Evolutionary conservation across 192 early-diverging fungal genomes (phyloP).

Genomic region (Coemansia umbellata): DNA sequence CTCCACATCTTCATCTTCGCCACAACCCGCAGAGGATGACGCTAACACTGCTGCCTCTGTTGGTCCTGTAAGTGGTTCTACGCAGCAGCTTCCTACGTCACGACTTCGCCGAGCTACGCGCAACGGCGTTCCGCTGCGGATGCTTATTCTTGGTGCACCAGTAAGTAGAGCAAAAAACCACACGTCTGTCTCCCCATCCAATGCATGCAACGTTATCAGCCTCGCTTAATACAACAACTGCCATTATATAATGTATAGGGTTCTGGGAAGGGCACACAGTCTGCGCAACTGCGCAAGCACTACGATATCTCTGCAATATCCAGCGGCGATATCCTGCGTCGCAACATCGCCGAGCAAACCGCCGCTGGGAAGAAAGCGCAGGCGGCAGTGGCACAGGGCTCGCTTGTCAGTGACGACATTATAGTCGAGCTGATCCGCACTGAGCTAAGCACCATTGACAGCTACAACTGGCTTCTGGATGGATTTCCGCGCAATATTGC

Average conservation of each 20-base stretch:
- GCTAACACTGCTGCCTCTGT: neutral
- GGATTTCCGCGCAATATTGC: slow-evolving; percentile 84
- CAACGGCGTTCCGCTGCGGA: slow-evolving; percentile 53
- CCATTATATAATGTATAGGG: no score
- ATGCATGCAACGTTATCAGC: no score
- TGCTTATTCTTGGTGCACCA: slow-evolving; percentile 71
- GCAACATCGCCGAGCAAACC: slow-evolving; percentile 70
- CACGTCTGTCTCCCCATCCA: no score
- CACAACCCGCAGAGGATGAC: slow-evolving; percentile 1
- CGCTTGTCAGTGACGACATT: slow-evolving; percentile 40
- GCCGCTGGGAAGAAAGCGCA: slow-evolving; percentile 56
- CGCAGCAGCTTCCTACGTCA: neutral
- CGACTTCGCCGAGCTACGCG: slow-evolving; percentile 19
- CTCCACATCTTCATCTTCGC: slow-evolving; percentile 12
- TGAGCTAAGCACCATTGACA: slow-evolving; percentile 26
- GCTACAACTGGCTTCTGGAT: slow-evolving; percentile 77
- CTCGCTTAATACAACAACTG: no score
- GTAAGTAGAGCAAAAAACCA: no score
- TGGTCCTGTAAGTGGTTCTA: no score
- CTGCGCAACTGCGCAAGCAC: slow-evolving; percentile 63
- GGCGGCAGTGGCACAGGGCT: slow-evolving; percentile 37
- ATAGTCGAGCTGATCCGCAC: slow-evolving; percentile 41
- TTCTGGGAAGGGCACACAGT: slow-evolving; percentile 90
- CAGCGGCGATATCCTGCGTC: slow-evolving; percentile 84
- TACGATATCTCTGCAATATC: slow-evolving; percentile 71